Percentiles rank a stretch among this genome's conserved stretches.
phyloP scores from a whole-genome alignment of 257 asterid species.

The Verbena officinalis region DNA sequence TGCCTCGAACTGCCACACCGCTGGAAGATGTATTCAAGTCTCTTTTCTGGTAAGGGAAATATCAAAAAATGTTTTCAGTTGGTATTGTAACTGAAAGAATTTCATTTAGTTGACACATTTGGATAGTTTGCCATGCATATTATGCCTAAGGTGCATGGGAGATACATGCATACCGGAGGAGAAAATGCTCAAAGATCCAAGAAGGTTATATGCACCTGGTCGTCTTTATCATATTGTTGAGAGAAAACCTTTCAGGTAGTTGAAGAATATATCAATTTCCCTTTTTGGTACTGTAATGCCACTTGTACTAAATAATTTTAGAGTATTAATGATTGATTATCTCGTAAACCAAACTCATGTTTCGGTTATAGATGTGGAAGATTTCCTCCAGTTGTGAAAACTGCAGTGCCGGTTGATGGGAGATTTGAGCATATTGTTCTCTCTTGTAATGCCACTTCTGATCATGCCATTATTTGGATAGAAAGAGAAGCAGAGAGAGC shows the following conservation, averaged over 20 bases:
- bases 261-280: background rate
- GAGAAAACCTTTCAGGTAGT: slow-evolving; percentile 77
- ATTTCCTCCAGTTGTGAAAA: slow-evolving; percentile 83
- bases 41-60: slow-evolving; percentile 67
- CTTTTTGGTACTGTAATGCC: background rate
- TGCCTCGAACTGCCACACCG: slow-evolving; percentile 91
- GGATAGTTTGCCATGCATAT: slow-evolving; percentile 77
- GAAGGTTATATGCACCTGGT: slow-evolving; percentile 86
- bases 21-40: slow-evolving; percentile 93
- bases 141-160: slow-evolving; percentile 82
- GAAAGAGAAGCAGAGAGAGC: slow-evolving; percentile 86
- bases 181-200: slow-evolving; percentile 75
- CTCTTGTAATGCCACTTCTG: slow-evolving; percentile 92
- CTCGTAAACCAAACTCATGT: slow-evolving; percentile 12
- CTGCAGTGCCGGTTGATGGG: slow-evolving; percentile 95
- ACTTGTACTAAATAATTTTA: background rate
- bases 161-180: slow-evolving; percentile 85
- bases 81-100: slow-evolving; percentile 5
- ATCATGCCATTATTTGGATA: slow-evolving; percentile 91
- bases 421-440: slow-evolving; percentile 94
- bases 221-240: slow-evolving; percentile 92
- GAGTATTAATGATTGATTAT: slow-evolving; percentile 9
- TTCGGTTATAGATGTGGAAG: slow-evolving; percentile 62
- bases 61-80: background rate
- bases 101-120: background rate